These are phyloP conservation scores for Flagelloscypha sp. DNA, from an alignment of 768 basidiomycete species.

Conservation along the genomic window DNA sequence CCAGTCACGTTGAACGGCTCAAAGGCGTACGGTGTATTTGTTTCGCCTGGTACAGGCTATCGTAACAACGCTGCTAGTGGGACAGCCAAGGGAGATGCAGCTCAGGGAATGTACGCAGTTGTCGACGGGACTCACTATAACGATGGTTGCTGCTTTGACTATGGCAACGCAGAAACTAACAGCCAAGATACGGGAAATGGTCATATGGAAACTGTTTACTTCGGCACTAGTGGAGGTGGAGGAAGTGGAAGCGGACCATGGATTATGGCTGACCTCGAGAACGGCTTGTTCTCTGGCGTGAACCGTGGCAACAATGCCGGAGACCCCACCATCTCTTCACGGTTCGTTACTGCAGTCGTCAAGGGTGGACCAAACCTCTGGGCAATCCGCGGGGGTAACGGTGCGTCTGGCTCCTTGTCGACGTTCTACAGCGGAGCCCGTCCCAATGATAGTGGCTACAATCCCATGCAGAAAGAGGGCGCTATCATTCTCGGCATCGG, in stretches of 20 bases:
- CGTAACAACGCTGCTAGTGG: slow-evolving; percentile 9
- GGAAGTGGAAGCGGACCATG: too few species aligned
- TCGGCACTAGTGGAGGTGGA: slow-evolving; percentile 6
- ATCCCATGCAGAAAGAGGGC: slow-evolving; percentile 11
- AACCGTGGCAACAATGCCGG: slow-evolving; percentile 7
- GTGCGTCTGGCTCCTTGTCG: slow-evolving; percentile 2
- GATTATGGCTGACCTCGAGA: slow-evolving; percentile 8
- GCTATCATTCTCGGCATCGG: slow-evolving; percentile 4
- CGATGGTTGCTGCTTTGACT: slow-evolving; percentile 10
- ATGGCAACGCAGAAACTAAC: slow-evolving; percentile 11
- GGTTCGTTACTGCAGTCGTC: slow-evolving; percentile 11
- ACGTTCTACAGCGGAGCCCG: slow-evolving; percentile 10
- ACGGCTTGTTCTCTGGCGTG: slow-evolving; percentile 4
- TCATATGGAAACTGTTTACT: slow-evolving; percentile 6
- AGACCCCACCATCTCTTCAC: slow-evolving; percentile 7
- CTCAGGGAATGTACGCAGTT: slow-evolving; percentile 7
- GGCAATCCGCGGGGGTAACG: slow-evolving; percentile 8
- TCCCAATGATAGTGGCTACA: slow-evolving; percentile 9
- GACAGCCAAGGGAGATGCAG: slow-evolving; percentile 8
- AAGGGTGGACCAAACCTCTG: slow-evolving; percentile 10
- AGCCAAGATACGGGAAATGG: slow-evolving; percentile 7
- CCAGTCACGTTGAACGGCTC: slow-evolving; percentile 11
- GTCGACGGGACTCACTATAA: slow-evolving; percentile 12
- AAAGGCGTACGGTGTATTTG: slow-evolving; percentile 10
- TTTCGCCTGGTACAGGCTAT: too few species aligned